These are phyloP conservation scores for Colletotrichum ledebouriae DNA, from an alignment of 2,329 filamentous ascomycete genomes.

Conservation along the genomic window DNA sequence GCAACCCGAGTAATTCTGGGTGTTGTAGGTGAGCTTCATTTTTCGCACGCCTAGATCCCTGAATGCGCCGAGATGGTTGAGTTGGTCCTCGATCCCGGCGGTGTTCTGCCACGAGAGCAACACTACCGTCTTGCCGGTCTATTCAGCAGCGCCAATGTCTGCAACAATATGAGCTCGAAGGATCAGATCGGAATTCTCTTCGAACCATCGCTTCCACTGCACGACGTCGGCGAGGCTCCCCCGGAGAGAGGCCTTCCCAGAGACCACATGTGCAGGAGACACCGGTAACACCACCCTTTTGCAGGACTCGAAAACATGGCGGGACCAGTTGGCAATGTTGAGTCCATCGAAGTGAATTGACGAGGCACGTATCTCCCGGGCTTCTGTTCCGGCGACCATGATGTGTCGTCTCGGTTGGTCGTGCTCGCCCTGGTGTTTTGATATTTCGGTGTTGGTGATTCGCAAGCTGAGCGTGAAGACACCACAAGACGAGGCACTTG, in stretches of 20 bases:
- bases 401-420: neutral
- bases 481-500: neutral
- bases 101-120: conserved; percentile 58
- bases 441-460: neutral
- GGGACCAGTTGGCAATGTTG: conserved; percentile 56
- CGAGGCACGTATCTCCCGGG: conserved; percentile 52
- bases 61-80: conserved; percentile 56
- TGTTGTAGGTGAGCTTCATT: conserved; percentile 59
- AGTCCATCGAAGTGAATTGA: conserved; percentile 57
- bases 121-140: conserved; percentile 53
- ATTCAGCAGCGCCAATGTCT: conserved; percentile 54
- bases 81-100: conserved; percentile 55
- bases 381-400: conserved; percentile 53
- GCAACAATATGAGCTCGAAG: conserved; percentile 53
- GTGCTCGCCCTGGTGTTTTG: neutral
- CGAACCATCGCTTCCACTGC: conserved; percentile 59
- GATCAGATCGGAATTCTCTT: conserved; percentile 55
- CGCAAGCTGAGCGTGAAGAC: neutral
- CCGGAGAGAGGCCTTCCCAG: conserved; percentile 53
- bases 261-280: conserved; percentile 57
- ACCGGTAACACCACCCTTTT: conserved; percentile 55
- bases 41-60: conserved; percentile 56
- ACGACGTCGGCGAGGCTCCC: conserved; percentile 55
- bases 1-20: conserved; percentile 56
- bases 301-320: conserved; percentile 56